Conservation (phyloP, 2,329 filamentous ascomycete genomes). For the Alternaria sp. region DNA sequence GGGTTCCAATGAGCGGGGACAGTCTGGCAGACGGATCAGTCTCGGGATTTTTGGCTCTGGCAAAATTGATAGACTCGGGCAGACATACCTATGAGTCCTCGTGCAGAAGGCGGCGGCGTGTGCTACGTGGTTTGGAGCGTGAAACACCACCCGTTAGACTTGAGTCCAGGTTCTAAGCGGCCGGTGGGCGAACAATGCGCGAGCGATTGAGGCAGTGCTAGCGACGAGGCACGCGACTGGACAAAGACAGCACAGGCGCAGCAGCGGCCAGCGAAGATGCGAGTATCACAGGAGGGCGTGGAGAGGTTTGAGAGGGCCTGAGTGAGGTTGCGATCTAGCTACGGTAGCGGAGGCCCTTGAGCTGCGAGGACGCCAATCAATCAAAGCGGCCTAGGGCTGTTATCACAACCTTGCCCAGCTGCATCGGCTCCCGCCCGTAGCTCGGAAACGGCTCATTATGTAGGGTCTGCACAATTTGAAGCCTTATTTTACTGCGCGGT, state of each 20-base stretch:
- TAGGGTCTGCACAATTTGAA: conserved; percentile 31
- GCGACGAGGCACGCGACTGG: conserved; percentile 23
- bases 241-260: conserved; percentile 36
- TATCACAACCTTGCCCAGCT: conserved; percentile 25
- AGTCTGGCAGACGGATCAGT: conserved; percentile 43
- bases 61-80: conserved; percentile 30
- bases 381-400: conserved; percentile 28
- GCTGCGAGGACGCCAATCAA: conserved; percentile 26
- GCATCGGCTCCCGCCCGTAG: conserved; percentile 28
- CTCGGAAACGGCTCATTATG: conserved; percentile 26
- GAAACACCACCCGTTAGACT: conserved; percentile 52
- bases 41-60: conserved; percentile 27
- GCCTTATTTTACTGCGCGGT: conserved; percentile 20
- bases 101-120: conserved; percentile 42
- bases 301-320: conserved; percentile 20
- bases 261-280: conserved; percentile 29
- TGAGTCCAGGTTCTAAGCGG: conserved; percentile 42
- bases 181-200: conserved; percentile 37
- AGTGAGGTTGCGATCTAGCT: conserved; percentile 32
- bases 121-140: conserved; percentile 48
- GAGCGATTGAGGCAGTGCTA: conserved; percentile 22
- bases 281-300: conserved; percentile 24
- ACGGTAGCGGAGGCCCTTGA: conserved; percentile 26
- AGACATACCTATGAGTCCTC: conserved; percentile 44
- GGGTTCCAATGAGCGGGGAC: conserved; percentile 44